phyloP scores from a whole-genome alignment of 805 yeast genomes.

The Yamadazyma takamatsuzukensis region DNA sequence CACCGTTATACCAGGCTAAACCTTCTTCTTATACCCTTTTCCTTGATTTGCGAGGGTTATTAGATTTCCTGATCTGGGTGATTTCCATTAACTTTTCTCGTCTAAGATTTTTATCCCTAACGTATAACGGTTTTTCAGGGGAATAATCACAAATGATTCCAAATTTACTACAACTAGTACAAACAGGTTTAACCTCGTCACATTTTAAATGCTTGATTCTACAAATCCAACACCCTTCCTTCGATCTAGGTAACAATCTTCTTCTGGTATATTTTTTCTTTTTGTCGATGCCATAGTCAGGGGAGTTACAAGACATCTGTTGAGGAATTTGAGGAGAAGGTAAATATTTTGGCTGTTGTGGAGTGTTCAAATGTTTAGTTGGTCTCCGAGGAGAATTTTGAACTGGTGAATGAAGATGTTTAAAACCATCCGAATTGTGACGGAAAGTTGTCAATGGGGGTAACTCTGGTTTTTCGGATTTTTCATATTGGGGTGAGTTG shows the following conservation, averaged over 20 bases:
- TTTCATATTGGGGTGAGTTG: slow-evolving; percentile 1
- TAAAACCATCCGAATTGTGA: slow-evolving; percentile 20
- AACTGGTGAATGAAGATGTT: background rate
- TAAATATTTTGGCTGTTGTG: background rate
- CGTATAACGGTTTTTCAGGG: slow-evolving; percentile 35
- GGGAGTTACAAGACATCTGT: slow-evolving; percentile 4
- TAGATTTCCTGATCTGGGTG: slow-evolving; percentile 23
- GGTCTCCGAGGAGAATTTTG: background rate
- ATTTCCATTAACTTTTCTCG: slow-evolving; percentile 32
- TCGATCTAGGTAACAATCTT: slow-evolving; percentile 37
- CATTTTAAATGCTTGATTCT: slow-evolving; percentile 44
- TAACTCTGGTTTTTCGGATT: slow-evolving; percentile 4
- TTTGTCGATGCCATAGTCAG: background rate
- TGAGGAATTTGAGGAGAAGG: background rate
- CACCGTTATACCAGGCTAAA: no score
- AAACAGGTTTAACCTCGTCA: slow-evolving; percentile 36
- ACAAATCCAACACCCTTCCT: slow-evolving; percentile 46
- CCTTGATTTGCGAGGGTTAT: no score
- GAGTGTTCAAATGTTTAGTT: background rate
- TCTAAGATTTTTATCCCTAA: slow-evolving; percentile 29
- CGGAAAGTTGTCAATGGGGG: slow-evolving; percentile 13
- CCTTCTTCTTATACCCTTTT: no score
- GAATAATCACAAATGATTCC: slow-evolving; percentile 43
- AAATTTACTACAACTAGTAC: slow-evolving; percentile 35
- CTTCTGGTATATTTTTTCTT: slow-evolving; percentile 35